A percentile compares a stretch with the other conserved stretches of the same genome.
Evolutionary conservation across 805 yeast species (phyloP).

Genomic region (Yarrowia osloensis): DNA sequence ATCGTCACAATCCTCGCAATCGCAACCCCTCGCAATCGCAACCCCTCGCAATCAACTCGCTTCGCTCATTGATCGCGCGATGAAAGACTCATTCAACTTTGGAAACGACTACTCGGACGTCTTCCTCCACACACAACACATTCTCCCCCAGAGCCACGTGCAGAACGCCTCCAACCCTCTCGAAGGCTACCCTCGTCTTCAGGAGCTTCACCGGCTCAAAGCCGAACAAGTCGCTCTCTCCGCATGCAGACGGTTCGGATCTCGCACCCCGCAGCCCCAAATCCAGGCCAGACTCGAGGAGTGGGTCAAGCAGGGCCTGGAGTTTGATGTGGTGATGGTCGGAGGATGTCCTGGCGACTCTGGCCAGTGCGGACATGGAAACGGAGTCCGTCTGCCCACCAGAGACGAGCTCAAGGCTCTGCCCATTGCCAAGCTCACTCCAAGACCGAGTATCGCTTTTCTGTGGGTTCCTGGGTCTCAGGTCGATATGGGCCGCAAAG

Average conservation of each 20-base stretch:
- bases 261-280: constrained; percentile 52
- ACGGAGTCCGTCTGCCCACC: constrained; percentile 50
- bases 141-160: constrained; percentile 63
- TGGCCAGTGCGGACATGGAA: background rate
- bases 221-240: constrained; percentile 54
- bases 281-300: constrained; percentile 58
- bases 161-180: constrained; percentile 66
- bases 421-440: constrained; percentile 71
- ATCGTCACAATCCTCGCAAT: no score
- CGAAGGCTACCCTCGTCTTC: constrained; percentile 85
- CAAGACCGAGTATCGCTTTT: constrained; percentile 83
- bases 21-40: no score
- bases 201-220: constrained; percentile 66
- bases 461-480: constrained; percentile 84
- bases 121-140: constrained; percentile 60
- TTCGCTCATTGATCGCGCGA: background rate
- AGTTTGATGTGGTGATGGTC: constrained; percentile 89
- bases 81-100: constrained; percentile 38
- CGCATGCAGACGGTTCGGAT: constrained; percentile 67
- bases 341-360: constrained; percentile 75
- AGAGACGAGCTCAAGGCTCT: constrained; percentile 61
- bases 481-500: constrained; percentile 57
- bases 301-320: constrained; percentile 62
- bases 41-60: no score
- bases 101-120: constrained; percentile 76